Conservation (phyloP, 208 protist genomes). For the Vickermania ingenoplastis region DNA sequence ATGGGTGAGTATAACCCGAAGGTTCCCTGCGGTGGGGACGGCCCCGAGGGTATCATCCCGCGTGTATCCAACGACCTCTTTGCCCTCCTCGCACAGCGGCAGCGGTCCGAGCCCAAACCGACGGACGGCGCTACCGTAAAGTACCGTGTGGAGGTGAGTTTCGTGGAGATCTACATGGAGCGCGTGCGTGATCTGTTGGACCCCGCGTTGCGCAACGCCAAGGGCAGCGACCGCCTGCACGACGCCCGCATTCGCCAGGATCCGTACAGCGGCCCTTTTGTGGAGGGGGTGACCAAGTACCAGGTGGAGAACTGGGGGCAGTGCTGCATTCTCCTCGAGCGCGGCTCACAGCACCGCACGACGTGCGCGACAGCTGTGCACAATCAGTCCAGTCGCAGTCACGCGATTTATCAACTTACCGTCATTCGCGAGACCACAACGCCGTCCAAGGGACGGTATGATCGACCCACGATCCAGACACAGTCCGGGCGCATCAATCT, state of each 20-base stretch:
- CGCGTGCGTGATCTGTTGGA: conserved; percentile 93
- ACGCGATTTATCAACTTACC: conserved; percentile 86
- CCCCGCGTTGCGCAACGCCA: conserved; percentile 57
- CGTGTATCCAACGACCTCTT: conserved; percentile 88
- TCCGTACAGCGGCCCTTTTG: conserved; percentile 77
- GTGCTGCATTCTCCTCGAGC: conserved; percentile 82
- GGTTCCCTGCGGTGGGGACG: conserved; percentile 59
- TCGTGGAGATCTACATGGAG: conserved; percentile 98
- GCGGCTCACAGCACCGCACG: conserved; percentile 85
- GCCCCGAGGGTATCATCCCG: conserved; percentile 86
- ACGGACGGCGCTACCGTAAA: conserved; percentile 15
- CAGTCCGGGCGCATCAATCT: conserved; percentile 82
- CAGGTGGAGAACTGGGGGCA: conserved; percentile 80
- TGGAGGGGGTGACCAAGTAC: conserved; percentile 87
- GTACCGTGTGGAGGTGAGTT: conserved; percentile 91
- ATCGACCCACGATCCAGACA: conserved; percentile 41
- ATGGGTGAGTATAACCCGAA: conserved; percentile 79
- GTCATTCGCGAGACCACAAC: conserved; percentile 66
- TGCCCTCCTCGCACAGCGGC: conserved; percentile 41
- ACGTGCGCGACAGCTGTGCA: conserved; percentile 89
- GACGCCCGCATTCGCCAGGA: conserved; percentile 86
- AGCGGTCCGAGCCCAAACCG: conserved; percentile 20
- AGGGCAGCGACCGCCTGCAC: conserved; percentile 68
- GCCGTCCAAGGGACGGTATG: conserved; percentile 61
- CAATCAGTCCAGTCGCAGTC: conserved; percentile 84